Conservation (phyloP, 2,329 filamentous ascomycete species). For the Zymoseptoria passerinii region DNA sequence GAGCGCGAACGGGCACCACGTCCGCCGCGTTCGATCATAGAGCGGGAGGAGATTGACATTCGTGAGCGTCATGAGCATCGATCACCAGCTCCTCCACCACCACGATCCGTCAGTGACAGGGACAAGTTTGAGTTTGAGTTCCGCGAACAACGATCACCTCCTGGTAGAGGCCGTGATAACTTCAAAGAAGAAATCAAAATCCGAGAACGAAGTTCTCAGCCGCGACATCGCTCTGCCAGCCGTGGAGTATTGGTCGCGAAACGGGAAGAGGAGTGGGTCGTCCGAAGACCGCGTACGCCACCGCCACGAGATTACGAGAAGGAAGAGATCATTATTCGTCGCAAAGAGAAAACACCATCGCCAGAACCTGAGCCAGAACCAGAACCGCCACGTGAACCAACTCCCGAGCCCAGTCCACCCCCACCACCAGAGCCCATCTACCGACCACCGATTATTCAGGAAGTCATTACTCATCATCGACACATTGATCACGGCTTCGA, state of each 20-base stretch:
- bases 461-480: slow-evolving; percentile 81
- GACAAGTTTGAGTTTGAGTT: slow-evolving; percentile 32
- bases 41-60: slow-evolving; percentile 33
- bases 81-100: slow-evolving; percentile 17
- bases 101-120: slow-evolving; percentile 20
- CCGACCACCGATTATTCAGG: slow-evolving; percentile 73
- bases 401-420: slow-evolving; percentile 42
- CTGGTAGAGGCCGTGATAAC: slow-evolving; percentile 14
- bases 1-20: slow-evolving; percentile 21
- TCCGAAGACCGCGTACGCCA: slow-evolving; percentile 30
- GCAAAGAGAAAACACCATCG: slow-evolving; percentile 31
- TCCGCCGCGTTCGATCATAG: slow-evolving; percentile 12
- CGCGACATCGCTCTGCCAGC: slow-evolving; percentile 24
- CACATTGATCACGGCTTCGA: slow-evolving; percentile 69
- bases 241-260: slow-evolving; percentile 30
- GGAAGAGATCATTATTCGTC: slow-evolving; percentile 41
- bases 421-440: slow-evolving; percentile 57
- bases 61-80: slow-evolving; percentile 8
- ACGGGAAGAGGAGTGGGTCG: slow-evolving; percentile 30
- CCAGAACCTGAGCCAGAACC: slow-evolving; percentile 26
- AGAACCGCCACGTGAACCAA: slow-evolving; percentile 41
- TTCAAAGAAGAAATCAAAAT: slow-evolving; percentile 21
- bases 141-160: slow-evolving; percentile 21
- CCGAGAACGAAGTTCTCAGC: slow-evolving; percentile 32
- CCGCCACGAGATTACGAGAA: slow-evolving; percentile 27